Base-by-base conservation (phyloP, 192 early-diverging fungal species). In the Backusella luteola region DNA sequence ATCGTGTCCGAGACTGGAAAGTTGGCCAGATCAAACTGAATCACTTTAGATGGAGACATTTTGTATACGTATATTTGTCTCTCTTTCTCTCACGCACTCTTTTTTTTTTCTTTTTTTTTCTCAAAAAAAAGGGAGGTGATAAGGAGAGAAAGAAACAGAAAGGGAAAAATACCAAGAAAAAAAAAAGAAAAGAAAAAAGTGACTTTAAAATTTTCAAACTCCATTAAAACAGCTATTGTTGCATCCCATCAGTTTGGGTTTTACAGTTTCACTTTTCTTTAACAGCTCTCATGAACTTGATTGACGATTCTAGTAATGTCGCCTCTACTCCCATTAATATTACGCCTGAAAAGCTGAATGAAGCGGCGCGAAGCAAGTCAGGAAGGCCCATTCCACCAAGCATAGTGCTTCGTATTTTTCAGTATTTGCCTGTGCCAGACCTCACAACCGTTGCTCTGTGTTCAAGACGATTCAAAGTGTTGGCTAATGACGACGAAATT, bases 381-480 rank as follows among this genome's bases (percentile, higher is more conserved):
- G 68, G 68, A 9, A 71, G 14, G 19, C 39, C 44, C 2, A 71
- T 77, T 49, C 86, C 87, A 71, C 86, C 85, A 34, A 80, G 87
- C 73, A 34, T 88, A 17, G 73, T 87, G 1, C 70, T 87, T 74
- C 75, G 76, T 72, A 85, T 87, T 38, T 72, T 90, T 34, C 69
- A 76, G 9, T 82, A 85, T 74, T 71, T 90, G 1, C 87, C 87
- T 34, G 75, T 88, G 21, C 73, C 81, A 23, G 77, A 85, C 9
- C 59, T 88, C 8, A 77, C 88, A 1, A 85, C 79, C 44, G 81
- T 85, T 66, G 93, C 94, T 1, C 77, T 85, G 63, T 86, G 83
- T n/a, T 92, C 89, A 44, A 85, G 94, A 38, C 85, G 93, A 1
- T 89, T 92, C 77, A 95, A 95, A 79, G 90, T 95, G 38, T 84